Percentiles rank a stretch among this genome's conserved stretches.
These are phyloP conservation scores for Leucogyrophana mollusca DNA, from an alignment of 768 basidiomycete species.

Conservation along the genomic window DNA sequence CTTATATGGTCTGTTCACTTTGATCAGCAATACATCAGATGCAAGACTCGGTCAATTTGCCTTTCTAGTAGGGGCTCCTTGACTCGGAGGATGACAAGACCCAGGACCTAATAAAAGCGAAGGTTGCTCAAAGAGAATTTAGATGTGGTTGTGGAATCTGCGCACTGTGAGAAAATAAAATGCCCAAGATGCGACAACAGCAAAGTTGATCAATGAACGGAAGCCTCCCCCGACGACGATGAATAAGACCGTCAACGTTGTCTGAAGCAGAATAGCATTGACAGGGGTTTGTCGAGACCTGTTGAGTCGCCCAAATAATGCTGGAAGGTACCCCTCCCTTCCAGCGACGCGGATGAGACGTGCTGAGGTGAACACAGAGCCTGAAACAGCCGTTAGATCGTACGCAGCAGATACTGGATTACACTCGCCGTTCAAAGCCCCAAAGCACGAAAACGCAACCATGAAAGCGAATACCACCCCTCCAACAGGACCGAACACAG, in stretches of 20 bases:
- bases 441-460: constrained; percentile 95
- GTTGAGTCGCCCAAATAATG: constrained; percentile 78
- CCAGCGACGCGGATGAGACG: constrained; percentile 88
- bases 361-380: constrained; percentile 73
- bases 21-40: neutral
- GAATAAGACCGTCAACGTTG: constrained; percentile 70
- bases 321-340: constrained; percentile 83
- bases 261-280: constrained; percentile 84
- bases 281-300: constrained; percentile 76
- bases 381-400: constrained; percentile 31
- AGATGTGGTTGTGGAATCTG: too few relatives aligned
- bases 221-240: constrained; percentile 89
- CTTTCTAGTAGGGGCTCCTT: constrained; percentile 89
- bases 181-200: constrained; percentile 82
- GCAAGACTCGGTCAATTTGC: constrained; percentile 30
- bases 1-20: constrained; percentile 74
- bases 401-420: constrained; percentile 7
- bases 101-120: constrained; percentile 60
- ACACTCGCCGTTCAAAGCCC: constrained; percentile 79
- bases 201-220: constrained; percentile 84
- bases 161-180: constrained; percentile 84
- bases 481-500: constrained; percentile 83
- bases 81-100: constrained; percentile 81
- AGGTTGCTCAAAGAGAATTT: too few relatives aligned
- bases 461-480: constrained; percentile 84